Evolutionary conservation across 352 stramenopile genomes (phyloP).

Genomic region (Phytophthora pisi): DNA sequence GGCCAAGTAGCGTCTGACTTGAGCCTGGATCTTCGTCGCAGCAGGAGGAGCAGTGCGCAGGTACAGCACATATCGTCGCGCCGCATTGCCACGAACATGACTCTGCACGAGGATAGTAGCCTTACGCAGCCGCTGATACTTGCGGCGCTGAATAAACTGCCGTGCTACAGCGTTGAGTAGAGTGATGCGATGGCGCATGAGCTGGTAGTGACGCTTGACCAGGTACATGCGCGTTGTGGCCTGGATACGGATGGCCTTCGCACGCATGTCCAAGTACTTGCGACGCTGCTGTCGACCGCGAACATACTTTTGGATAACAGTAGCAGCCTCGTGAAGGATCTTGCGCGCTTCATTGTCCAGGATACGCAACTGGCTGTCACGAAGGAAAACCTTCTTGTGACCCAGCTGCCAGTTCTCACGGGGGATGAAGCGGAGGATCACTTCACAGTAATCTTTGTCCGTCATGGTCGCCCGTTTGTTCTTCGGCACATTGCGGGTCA

Average conservation of each 20-base stretch:
- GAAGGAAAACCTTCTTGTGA: conserved; percentile 90
- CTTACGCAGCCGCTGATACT: conserved; percentile 71
- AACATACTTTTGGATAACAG: conserved; percentile 77
- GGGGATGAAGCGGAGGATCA: conserved; percentile 80
- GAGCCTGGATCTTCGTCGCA: conserved; percentile 81
- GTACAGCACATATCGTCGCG: conserved; percentile 72
- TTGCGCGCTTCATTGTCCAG: conserved; percentile 88
- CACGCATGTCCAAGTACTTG: conserved; percentile 63
- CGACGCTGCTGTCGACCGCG: conserved; percentile 70
- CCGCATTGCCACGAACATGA: conserved; percentile 70
- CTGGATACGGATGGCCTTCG: conserved; percentile 73
- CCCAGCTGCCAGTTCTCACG: conserved; percentile 89
- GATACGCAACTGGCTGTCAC: conserved; percentile 81
- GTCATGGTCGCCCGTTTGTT: conserved; percentile 57
- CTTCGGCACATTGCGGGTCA: conserved; percentile 74
- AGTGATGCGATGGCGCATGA: conserved; percentile 66
- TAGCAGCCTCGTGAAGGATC: conserved; percentile 83
- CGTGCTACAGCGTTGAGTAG: conserved; percentile 69
- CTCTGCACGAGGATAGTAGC: conserved; percentile 77
- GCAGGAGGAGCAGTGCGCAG: conserved; percentile 75
- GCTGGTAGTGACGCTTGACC: conserved; percentile 55
- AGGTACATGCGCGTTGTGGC: conserved; percentile 72
- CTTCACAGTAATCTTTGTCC: conserved; percentile 83
- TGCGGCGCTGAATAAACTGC: conserved; percentile 76
- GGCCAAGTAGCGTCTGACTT: conserved; percentile 69